Evolutionary conservation across 345 rosid species (phyloP), one percentile per base, ranked within the genome.

Genomic region (Streptanthus diversifolius): DNA sequence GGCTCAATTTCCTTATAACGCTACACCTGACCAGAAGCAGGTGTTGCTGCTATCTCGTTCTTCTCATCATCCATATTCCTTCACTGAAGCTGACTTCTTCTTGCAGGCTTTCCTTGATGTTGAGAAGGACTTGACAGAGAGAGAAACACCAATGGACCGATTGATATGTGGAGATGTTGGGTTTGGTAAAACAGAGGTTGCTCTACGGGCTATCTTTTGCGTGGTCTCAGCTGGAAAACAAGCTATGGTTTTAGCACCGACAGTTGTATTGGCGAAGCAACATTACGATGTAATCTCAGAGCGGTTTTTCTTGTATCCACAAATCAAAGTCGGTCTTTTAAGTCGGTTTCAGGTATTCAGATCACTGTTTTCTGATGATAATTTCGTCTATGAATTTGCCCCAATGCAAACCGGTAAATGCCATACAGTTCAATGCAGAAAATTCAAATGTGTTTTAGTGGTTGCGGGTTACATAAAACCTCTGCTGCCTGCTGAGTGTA

Each of bases 111-210:
- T 93, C 81, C 79, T 73, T 66, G 97, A 93, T 72, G 98, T 91
- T 57, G 95, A 88, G 72, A 89, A 77, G 86, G 98, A 93, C 77
- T 82, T 93, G 82, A 93, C 90, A 2, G 89, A 91, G 88, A 80
- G 88, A 80, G 87, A 85, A 80, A 88, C 98, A 77, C 98, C 98
- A 66, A 93, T 89, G 98, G 98, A 93, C 77, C 80, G 98, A 52
- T 74, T 93, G 72, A 93, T 93, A 54, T 93, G 95, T 62, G 97
- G 98, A 68, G 98, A 91, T 82, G 97, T 91, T 82, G 98, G 98
- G 40, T 93, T 93, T 85, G 98, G 98, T 56, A 93, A 93, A 82
- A 91, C 98, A 35, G 97, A 93, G 81, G 98, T 91, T 77, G 98
- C 96, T 66, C 73, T 93, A 41, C 93, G 98, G 60, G 98, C 95